These are phyloP conservation scores for Rhodomyrtus tomentosa DNA, from an alignment of 345 rosid genomes.

Conservation along the genomic window DNA sequence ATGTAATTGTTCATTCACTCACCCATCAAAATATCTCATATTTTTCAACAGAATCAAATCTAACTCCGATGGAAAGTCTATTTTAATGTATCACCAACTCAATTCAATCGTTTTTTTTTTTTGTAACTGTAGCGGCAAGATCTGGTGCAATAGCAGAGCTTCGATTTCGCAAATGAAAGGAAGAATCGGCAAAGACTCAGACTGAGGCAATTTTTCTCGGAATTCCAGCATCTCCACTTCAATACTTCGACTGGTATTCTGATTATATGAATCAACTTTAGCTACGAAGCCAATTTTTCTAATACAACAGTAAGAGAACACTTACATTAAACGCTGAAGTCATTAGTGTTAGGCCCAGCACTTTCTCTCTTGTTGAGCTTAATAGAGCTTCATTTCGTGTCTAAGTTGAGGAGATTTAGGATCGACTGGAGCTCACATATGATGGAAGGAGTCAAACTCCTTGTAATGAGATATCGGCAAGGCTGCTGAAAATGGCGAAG, in stretches of 20 bases:
- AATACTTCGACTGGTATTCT: neutral
- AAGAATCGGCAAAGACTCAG: neutral
- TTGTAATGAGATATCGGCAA: too few species aligned
- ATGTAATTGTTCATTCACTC: too few species aligned
- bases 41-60: too few species aligned
- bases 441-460: too few species aligned
- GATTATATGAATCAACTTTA: neutral
- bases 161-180: neutral
- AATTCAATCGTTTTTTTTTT: neutral
- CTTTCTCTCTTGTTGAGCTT: too few species aligned
- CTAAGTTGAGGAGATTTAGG: too few species aligned
- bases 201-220: neutral
- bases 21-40: too few species aligned
- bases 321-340: neutral
- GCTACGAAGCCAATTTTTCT: neutral
- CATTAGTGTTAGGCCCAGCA: too few species aligned
- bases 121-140: neutral
- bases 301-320: neutral
- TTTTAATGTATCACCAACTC: neutral
- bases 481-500: too few species aligned
- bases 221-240: neutral
- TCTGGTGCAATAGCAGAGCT: neutral
- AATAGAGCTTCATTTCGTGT: too few species aligned
- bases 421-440: too few species aligned
- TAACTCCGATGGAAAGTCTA: neutral